Percentiles rank a stretch among this genome's conserved stretches.
Evolutionary conservation across 345 rosid species (phyloP).

Genomic region (Populus nigra): DNA sequence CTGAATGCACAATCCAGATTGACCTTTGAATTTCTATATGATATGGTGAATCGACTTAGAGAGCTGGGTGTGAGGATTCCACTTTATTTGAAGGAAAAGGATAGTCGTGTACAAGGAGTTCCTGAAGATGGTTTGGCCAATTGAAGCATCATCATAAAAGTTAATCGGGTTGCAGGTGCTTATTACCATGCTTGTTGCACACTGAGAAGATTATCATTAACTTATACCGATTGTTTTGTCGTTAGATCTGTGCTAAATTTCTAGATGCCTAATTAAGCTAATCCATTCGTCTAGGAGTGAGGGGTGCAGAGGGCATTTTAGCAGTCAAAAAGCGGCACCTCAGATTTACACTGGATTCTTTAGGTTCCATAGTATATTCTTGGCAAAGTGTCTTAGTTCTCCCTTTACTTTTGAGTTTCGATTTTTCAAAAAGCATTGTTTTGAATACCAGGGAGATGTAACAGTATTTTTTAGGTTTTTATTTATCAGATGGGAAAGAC

Average conservation of each 20-base stretch:
- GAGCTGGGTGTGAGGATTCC: conserved; percentile 66
- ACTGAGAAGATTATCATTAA: not conserved
- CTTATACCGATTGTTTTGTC: not conserved
- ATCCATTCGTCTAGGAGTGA: not conserved
- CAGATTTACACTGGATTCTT: too few species aligned
- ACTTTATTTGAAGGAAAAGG: conserved; percentile 47
- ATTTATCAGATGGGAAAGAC: too few species aligned
- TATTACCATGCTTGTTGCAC: not conserved
- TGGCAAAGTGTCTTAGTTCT: not conserved
- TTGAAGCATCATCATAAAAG: conserved; percentile 1
- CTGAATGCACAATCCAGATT: conserved; percentile 65
- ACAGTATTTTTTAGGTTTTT: too few species aligned
- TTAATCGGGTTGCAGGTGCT: not conserved
- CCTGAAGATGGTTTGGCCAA: conserved; percentile 21
- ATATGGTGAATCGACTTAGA: conserved; percentile 60
- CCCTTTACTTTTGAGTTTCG: not conserved
- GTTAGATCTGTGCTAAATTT: not conserved
- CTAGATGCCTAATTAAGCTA: not conserved
- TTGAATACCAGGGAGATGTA: too few species aligned
- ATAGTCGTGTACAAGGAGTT: conserved; percentile 1
- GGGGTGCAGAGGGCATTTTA: not conserved
- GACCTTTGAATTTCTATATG: conserved; percentile 76
- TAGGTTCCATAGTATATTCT: too few species aligned
- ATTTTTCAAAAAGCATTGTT: too few species aligned
- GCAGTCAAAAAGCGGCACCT: not conserved